Conservation (phyloP, 495 filamentous ascomycete genomes). For the Neurospora tetrasperma region DNA sequence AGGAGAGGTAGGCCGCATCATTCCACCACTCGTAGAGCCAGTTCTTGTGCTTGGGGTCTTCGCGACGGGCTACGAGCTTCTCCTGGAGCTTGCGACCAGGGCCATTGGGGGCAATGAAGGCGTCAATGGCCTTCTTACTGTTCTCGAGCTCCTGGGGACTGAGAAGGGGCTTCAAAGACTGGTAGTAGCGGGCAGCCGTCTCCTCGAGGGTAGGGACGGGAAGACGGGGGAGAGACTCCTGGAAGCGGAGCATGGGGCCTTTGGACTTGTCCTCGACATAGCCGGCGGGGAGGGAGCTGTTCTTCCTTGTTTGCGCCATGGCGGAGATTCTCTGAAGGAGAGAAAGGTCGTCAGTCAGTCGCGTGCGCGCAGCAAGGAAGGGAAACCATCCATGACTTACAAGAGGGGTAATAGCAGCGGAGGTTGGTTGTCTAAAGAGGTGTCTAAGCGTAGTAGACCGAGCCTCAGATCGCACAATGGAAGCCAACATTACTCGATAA, state of each 20-base stretch:
- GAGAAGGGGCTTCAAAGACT: conserved; percentile 78
- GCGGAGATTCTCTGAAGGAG: conserved; percentile 26
- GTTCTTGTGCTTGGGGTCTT: conserved; percentile 78
- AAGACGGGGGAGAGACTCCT: conserved; percentile 84
- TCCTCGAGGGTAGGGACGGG: conserved; percentile 93
- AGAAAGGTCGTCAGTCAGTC: not conserved
- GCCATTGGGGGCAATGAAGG: conserved; percentile 73
- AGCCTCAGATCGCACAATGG: conserved; percentile 21
- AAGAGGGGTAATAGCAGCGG: conserved; percentile 11
- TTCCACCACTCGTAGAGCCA: conserved; percentile 99
- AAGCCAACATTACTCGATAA: conserved; percentile 20
- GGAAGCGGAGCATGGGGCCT: conserved; percentile 88
- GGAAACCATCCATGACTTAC: conserved; percentile 2
- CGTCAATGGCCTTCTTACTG: conserved; percentile 72
- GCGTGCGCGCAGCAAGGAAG: not conserved
- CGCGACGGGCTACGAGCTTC: conserved; percentile 68
- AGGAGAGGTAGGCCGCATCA: conserved; percentile 76
- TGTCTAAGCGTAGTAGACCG: conserved; percentile 25
- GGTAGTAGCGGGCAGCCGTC: conserved; percentile 82
- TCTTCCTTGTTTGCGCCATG: conserved; percentile 46
- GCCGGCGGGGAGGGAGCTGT: conserved; percentile 53
- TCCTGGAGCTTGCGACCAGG: conserved; percentile 80
- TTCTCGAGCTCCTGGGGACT: conserved; percentile 59
- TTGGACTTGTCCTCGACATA: conserved; percentile 89
- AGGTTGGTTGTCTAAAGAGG: conserved; percentile 13